phyloP scores from a whole-genome alignment of 768 basidiomycete species.

The Kwoniella heveanensis region DNA sequence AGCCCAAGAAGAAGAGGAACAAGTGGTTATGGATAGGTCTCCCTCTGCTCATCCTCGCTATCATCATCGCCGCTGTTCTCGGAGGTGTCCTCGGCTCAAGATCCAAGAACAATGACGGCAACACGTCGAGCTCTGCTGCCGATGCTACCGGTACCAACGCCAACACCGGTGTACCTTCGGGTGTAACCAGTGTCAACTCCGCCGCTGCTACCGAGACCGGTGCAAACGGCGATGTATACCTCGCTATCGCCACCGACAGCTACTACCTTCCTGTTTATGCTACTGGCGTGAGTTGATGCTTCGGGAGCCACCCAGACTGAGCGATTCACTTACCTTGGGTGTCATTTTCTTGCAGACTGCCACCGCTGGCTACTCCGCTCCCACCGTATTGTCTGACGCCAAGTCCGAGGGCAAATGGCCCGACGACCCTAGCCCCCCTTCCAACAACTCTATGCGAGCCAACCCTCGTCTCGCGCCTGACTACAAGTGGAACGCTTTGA shows the following conservation, averaged over 20 bases:
- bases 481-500: slow-evolving; percentile 87
- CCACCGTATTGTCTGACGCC: slow-evolving; percentile 57
- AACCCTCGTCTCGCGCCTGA: slow-evolving; percentile 87
- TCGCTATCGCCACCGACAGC: slow-evolving; percentile 75
- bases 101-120: slow-evolving; percentile 21
- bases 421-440: slow-evolving; percentile 71
- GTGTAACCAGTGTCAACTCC: slow-evolving; percentile 33
- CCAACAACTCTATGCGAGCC: slow-evolving; percentile 69
- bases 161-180: slow-evolving; percentile 34
- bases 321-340: no score
- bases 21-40: slow-evolving; percentile 58
- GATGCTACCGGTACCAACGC: slow-evolving; percentile 57
- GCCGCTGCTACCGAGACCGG: slow-evolving; percentile 43
- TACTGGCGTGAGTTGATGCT: slow-evolving; percentile 81
- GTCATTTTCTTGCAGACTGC: slow-evolving; percentile 59
- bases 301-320: no score
- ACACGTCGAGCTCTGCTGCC: slow-evolving; percentile 11
- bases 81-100: slow-evolving; percentile 76
- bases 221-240: slow-evolving; percentile 56
- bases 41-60: slow-evolving; percentile 50
- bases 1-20: slow-evolving; percentile 46
- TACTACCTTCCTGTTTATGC: slow-evolving; percentile 85
- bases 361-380: slow-evolving; percentile 57
- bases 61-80: slow-evolving; percentile 59
- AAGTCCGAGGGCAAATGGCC: slow-evolving; percentile 69